Conservation (phyloP, 2,329 filamentous ascomycete genomes). For the Ceratocystiopsis brevicomis region DNA sequence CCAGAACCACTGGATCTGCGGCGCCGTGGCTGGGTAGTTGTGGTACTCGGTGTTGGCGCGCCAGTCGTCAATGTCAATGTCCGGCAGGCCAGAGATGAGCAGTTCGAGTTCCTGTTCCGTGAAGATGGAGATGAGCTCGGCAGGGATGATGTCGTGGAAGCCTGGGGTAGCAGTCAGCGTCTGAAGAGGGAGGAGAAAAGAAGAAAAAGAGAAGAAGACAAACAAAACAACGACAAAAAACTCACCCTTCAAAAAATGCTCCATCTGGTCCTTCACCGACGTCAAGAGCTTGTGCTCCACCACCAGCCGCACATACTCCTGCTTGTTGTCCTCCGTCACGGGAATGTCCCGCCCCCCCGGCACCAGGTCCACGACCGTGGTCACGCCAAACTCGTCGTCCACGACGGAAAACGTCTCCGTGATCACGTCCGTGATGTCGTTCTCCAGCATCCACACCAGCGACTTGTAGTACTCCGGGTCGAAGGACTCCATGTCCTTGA, state of each 20-base stretch:
- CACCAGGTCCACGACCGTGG: constrained; percentile 69
- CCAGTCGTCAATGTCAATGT: constrained; percentile 98
- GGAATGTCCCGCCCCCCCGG: constrained; percentile 77
- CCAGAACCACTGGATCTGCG: constrained; percentile 99
- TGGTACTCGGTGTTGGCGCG: constrained; percentile 98
- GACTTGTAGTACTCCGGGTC: constrained; percentile 99
- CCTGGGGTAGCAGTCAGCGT: constrained; percentile 16
- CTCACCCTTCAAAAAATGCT: constrained; percentile 71
- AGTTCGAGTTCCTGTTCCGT: constrained; percentile 96
- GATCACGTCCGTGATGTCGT: constrained; percentile 95
- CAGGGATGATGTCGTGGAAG: constrained; percentile 95
- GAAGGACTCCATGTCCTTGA: constrained; percentile 98
- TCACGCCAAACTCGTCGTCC: constrained; percentile 83
- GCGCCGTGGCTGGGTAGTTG: constrained; percentile 85
- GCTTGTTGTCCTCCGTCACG: constrained; percentile 96
- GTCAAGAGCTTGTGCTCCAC: constrained; percentile 85
- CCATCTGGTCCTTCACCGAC: constrained; percentile 86
- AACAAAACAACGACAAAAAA: constrained; percentile 2
- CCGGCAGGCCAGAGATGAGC: constrained; percentile 86
- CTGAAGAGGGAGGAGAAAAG: no score
- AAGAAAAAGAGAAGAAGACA: no score
- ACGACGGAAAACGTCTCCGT: constrained; percentile 92
- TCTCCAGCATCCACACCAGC: constrained; percentile 92
- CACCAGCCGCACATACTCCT: constrained; percentile 86
- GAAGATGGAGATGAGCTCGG: constrained; percentile 89